A percentile compares a stretch with the other conserved stretches of the same genome.
phyloP scores from a whole-genome alignment of 2,329 filamentous ascomycete genomes.

The Clonostachys solani region DNA sequence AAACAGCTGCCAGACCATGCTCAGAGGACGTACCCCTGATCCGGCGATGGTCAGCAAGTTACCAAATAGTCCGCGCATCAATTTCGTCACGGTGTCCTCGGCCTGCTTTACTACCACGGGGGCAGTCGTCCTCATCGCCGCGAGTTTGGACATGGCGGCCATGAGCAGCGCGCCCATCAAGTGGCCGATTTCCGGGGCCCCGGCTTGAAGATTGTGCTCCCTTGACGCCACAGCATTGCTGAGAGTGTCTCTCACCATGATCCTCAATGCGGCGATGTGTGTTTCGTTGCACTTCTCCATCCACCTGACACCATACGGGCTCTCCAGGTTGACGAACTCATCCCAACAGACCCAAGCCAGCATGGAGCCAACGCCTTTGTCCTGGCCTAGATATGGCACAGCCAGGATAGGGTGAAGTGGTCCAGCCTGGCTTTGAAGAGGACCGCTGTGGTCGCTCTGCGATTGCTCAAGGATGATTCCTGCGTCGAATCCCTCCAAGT shows the following conservation, averaged over 20 bases:
- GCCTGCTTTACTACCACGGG: slow-evolving; percentile 5
- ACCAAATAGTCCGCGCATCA: slow-evolving; percentile 11
- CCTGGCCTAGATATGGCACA: slow-evolving; percentile 2
- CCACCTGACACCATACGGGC: slow-evolving; percentile 6
- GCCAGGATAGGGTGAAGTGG: slow-evolving; percentile 7
- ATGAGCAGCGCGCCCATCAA: slow-evolving; percentile 10
- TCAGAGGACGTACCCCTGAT: slow-evolving; percentile 9
- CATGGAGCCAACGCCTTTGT: background rate
- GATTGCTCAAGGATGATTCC: slow-evolving; percentile 10
- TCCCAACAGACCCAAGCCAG: background rate
- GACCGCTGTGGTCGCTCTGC: slow-evolving; percentile 6
- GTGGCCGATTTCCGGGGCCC: slow-evolving; percentile 5
- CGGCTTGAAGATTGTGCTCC: slow-evolving; percentile 5
- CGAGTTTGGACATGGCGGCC: slow-evolving; percentile 8
- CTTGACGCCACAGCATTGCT: slow-evolving; percentile 8
- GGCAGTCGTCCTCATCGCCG: slow-evolving; percentile 6
- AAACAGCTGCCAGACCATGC: slow-evolving; percentile 11
- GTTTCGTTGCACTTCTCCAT: slow-evolving; percentile 11
- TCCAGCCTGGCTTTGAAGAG: slow-evolving; percentile 6
- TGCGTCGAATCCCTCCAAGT: slow-evolving; percentile 8
- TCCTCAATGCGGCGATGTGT: slow-evolving; percentile 9
- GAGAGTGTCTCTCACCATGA: slow-evolving; percentile 8
- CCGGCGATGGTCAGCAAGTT: slow-evolving; percentile 9
- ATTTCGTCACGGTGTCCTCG: slow-evolving; percentile 9
- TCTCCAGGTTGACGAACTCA: background rate